Base-by-base conservation (phyloP, 306 rosid genomes). In the Luffa aegyptiaca region DNA sequence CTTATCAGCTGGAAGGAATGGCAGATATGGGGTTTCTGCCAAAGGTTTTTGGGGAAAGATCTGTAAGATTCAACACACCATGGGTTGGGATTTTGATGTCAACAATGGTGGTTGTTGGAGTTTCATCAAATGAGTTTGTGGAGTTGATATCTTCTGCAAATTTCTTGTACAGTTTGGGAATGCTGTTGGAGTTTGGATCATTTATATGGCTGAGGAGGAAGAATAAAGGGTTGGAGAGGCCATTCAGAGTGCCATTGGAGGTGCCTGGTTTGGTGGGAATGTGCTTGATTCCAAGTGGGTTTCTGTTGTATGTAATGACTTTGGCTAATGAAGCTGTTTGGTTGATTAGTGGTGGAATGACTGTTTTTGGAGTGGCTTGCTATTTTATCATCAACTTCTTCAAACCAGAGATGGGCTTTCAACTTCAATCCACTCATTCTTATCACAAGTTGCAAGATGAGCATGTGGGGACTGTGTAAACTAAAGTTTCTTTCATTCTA, bases 141-240 rank as follows among this genome's bases (percentile, higher is more conserved):
- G 87, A 86, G 12, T 90, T 93, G 13, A 89, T 93, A 44, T 90
- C 97, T 3, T 86, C 93, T 0, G 92, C 89, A 9, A 93, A 93
- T 81, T 93, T 93, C 78, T 80, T 93, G 88, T 93, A 92, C 63
- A 89, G 98, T 82, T 86, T 93, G 81, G 97, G 98, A n/a, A 91
- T 93, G 98, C 82, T 92, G 39, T 83, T 93, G 86, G 98, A 93
- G 62, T 92, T 92, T 82, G 90, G 93, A 5, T 87, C 96, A 74
- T 92, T 83, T 20, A 83, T 93, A 18, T 84, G 90, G 83, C 56
- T 93, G 81, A 84, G 97, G 58, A 85, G 80, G 68, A 92, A 91
- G 80, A 81, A 83, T 12, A 88, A 91, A 1, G 1, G 69, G 57
- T 35, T 89, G 56, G 86, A 89, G 45, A 86, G 96, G 69, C 96